Base-by-base conservation (phyloP, 164 flowering plant genomes). In the Nymphaea thermarum region DNA sequence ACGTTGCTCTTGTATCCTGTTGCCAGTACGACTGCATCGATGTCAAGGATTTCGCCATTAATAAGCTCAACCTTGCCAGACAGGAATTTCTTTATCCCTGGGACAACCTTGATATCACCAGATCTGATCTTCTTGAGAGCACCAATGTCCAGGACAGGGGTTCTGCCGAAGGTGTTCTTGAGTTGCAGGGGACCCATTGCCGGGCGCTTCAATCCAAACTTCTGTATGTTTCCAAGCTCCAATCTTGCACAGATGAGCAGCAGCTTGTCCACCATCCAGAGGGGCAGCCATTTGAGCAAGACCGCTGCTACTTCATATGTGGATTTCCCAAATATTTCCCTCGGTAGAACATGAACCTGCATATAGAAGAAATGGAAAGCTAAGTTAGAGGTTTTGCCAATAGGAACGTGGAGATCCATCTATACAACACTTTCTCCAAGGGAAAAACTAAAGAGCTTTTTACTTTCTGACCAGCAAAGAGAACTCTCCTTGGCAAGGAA, bases 1-100 rank as follows among this genome's bases (percentile, higher is more conserved):
- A 91, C 96, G 70, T 91, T 91, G 88, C 96, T 91, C 73, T 84
- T 78, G 70, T 91, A 91, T 5, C 98, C 98, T 36, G 96, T 91
- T 4, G 98, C 98, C 25, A 89, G 72, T 71, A 91, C 68, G 42
- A 87, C 88, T 1, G 89, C 81, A 76, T 89, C 96, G 6, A 91
- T 71, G 67, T 82, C 85, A 43, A 85, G 77, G 36, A 3, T 57
- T 65, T 82, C 73, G 14, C 98, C 92, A 71, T 87, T 78, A 60
- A 80, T 82, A 36, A 91, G 80, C 70, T 87, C 89, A 10, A 85
- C 98, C 16, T 69, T 62, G 16, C 78, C 76, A 0, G 36, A 17
- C 5, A 45, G 68, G 67, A 91, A 86, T 53, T 74, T 84, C 66
- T 82, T 85, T 74, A 91, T 79, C 51, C 81, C 93, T 4, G 89